Percentiles rank a stretch among this genome's conserved stretches.
These are phyloP conservation scores for Parietichytrium sp. DNA, from an alignment of 108 stramenopile genomes.

Conservation along the genomic window DNA sequence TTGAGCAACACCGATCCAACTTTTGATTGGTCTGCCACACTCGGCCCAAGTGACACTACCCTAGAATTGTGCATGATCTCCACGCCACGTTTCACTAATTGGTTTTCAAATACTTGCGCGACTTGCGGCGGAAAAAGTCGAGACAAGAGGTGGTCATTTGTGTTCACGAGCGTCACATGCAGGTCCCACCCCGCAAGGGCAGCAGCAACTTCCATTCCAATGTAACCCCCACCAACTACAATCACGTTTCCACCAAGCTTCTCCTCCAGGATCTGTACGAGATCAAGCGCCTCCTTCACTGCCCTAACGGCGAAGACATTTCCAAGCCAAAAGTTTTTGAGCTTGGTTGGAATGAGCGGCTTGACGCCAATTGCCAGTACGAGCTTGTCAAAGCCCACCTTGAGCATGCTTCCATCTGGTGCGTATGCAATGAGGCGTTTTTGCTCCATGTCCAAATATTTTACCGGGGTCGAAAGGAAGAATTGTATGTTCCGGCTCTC, in stretches of 20 bases:
- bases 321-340: background rate
- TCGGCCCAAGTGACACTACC: background rate
- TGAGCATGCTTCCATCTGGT: background rate
- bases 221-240: slow-evolving; percentile 33
- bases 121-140: slow-evolving; percentile 13
- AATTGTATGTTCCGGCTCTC: background rate
- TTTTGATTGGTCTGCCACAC: background rate
- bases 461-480: background rate
- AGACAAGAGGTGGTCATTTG: background rate
- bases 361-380: slow-evolving; percentile 31
- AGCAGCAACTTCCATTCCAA: slow-evolving; percentile 31
- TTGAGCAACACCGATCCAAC: slow-evolving; percentile 15
- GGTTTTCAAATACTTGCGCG: slow-evolving; percentile 29
- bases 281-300: slow-evolving; percentile 5
- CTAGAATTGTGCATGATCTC: background rate
- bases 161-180: background rate
- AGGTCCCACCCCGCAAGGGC: slow-evolving; percentile 23
- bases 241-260: background rate
- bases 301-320: background rate
- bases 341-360: background rate
- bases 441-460: background rate
- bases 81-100: background rate
- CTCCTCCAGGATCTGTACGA: slow-evolving; percentile 20
- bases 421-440: background rate
- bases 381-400: slow-evolving; percentile 30